phyloP scores from a whole-genome alignment of 768 basidiomycete species.

The Sarcodon sp. region DNA sequence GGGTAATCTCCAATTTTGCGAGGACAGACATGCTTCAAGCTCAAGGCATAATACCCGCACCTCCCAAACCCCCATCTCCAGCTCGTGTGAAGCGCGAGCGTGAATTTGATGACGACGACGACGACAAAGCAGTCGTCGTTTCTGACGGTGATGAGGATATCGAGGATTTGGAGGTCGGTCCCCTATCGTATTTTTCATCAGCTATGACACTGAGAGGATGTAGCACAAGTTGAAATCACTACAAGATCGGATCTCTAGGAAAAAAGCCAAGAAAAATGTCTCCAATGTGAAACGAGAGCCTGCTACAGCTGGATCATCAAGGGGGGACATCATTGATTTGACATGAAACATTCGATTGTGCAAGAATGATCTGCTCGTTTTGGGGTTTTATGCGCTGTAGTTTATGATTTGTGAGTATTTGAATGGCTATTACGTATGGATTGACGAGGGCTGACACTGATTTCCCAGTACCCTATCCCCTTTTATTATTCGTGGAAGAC shows the following conservation, averaged over 20 bases:
- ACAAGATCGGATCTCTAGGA: neutral
- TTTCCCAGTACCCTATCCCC: no score
- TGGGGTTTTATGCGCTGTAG: no score
- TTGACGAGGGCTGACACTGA: no score
- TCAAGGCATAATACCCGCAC: constrained; percentile 1
- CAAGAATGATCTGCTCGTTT: no score
- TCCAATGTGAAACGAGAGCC: neutral
- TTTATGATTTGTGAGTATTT: no score
- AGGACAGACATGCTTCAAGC: constrained; percentile 2
- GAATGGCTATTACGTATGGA: no score
- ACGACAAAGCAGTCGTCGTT: neutral
- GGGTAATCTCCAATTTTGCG: no score
- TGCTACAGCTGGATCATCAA: neutral
- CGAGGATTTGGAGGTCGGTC: neutral
- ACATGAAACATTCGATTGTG: neutral
- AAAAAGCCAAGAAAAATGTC: neutral
- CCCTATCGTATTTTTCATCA: neutral
- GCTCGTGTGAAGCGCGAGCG: neutral
- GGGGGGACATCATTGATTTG: neutral
- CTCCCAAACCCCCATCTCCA: neutral
- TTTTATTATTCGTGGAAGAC: no score
- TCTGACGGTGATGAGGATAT: neutral
- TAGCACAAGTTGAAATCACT: neutral
- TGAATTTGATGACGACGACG: neutral
- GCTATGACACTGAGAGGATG: neutral